Base-by-base conservation (phyloP, 140 eudicot species). In the Oenanthe javanica region DNA sequence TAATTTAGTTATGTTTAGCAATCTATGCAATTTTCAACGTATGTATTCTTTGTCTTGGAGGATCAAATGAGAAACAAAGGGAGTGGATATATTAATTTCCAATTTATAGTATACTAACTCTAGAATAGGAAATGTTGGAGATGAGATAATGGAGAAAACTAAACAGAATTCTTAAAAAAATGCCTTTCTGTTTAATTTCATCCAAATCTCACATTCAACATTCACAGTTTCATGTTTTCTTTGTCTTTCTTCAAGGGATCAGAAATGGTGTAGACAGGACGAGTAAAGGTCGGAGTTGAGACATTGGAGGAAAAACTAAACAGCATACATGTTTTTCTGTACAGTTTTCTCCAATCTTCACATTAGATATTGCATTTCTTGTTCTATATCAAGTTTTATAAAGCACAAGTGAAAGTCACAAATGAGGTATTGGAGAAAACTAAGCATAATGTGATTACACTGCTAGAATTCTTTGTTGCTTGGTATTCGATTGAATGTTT, bases 391-490 rank as follows among this genome's bases (percentile, higher is more conserved):
- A 64, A 64, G 72, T n/a, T 10, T 8, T 2, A 61, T 61, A 12
- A 31, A 40, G 4, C 49, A 13, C 48, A 71, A 71, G 76, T 71
- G 51, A 71, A 18, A 14, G 47, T 42, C 76, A 71, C 15, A 71
- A 19, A 71, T 69, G 74, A 69, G 74, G 42, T 71, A 71, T 71
- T 71, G 76, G 76, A 42, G 50, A 42, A 42, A 71, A 71, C 76
- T 71, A 71, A 71, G 49, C 76, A 71, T 27, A 25, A 25, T 71
- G 47, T 16, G 45, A 43, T 73, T 45, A 7, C 77, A 73, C 52
- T 21, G 55, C 49, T 72, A 72, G 76, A 6, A n/a, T 38, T 72
- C 13, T 72, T 46, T 42, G 51, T 63, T 27, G 46, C 13, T 67
- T 31, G 46, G 2, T 38, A 11, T 11, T 45, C 46, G 31, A 40